Percentiles rank a stretch among this genome's conserved stretches.
Conservation (phyloP, 106 monocot genomes). For the Dioscorea alata region DNA sequence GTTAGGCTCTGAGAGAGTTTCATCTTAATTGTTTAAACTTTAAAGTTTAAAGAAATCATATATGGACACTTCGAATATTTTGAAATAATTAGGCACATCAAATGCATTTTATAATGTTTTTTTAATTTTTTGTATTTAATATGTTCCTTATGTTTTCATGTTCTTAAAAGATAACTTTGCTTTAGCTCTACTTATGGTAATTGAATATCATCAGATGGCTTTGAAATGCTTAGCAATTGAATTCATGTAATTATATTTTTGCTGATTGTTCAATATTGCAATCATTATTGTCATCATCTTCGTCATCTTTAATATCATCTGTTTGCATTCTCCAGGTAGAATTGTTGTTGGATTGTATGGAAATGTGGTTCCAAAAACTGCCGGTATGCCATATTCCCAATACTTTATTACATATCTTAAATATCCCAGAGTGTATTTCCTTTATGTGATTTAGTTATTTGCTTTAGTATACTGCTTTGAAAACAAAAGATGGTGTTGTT, state of each 20-base stretch:
- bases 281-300: not conserved
- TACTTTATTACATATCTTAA: too few species aligned
- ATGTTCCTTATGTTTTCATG: not conserved
- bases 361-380: conserved; percentile 83
- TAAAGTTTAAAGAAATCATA: too few species aligned
- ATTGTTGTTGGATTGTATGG: conserved; percentile 93
- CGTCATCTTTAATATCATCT: not conserved
- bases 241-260: not conserved
- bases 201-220: not conserved
- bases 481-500: too few species aligned
- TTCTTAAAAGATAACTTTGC: not conserved
- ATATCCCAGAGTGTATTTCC: too few species aligned
- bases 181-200: not conserved
- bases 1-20: too few species aligned
- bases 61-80: too few species aligned
- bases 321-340: conserved; percentile 51
- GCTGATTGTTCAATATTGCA: not conserved
- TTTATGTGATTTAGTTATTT: too few species aligned
- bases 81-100: too few species aligned
- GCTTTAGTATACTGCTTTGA: too few species aligned
- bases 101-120: too few species aligned
- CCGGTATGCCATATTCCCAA: conserved; percentile 33
- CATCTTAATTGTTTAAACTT: too few species aligned
- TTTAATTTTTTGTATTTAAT: not conserved
- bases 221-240: too few species aligned